Conservation (phyloP, 495 filamentous ascomycete species). For the Podospora tetraspora region DNA sequence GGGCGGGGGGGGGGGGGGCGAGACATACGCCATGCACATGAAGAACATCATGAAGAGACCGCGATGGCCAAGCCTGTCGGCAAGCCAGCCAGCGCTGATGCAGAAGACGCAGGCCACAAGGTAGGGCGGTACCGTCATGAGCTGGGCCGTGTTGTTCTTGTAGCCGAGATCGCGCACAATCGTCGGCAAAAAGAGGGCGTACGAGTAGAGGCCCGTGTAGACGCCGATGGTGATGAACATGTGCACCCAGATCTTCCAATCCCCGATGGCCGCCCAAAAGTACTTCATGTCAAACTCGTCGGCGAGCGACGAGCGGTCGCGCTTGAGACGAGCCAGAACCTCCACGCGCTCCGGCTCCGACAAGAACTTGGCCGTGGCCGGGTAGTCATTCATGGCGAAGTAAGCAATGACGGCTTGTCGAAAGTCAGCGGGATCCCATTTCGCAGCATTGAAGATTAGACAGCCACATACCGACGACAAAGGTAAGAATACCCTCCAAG, state of each 20-base stretch:
- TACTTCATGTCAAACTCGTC: conserved; percentile 70
- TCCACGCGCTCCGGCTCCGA: conserved; percentile 58
- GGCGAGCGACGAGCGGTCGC: conserved; percentile 68
- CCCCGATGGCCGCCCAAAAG: conserved; percentile 64
- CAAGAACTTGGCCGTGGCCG: conserved; percentile 69
- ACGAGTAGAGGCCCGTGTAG: conserved; percentile 58
- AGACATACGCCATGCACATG: conserved; percentile 35
- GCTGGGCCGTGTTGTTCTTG: conserved; percentile 50
- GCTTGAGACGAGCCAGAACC: conserved; percentile 59
- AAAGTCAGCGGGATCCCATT: background rate
- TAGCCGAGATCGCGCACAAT: conserved; percentile 56
- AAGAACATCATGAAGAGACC: conserved; percentile 56
- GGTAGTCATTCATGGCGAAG: conserved; percentile 75
- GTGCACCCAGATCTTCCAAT: conserved; percentile 72
- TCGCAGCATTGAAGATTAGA: background rate
- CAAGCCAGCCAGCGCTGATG: conserved; percentile 46
- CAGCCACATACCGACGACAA: conserved; percentile 45
- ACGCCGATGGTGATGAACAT: conserved; percentile 48
- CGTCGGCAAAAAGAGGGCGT: conserved; percentile 62
- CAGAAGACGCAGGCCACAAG: conserved; percentile 49
- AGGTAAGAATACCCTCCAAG: conserved; percentile 63
- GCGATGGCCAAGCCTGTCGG: conserved; percentile 47
- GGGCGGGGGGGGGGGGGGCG: too few relatives aligned
- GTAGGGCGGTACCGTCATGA: conserved; percentile 57
- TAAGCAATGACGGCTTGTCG: conserved; percentile 54